Evolutionary conservation across 495 filamentous ascomycete species (phyloP).

Genomic region (Penicillium chermesinum): DNA sequence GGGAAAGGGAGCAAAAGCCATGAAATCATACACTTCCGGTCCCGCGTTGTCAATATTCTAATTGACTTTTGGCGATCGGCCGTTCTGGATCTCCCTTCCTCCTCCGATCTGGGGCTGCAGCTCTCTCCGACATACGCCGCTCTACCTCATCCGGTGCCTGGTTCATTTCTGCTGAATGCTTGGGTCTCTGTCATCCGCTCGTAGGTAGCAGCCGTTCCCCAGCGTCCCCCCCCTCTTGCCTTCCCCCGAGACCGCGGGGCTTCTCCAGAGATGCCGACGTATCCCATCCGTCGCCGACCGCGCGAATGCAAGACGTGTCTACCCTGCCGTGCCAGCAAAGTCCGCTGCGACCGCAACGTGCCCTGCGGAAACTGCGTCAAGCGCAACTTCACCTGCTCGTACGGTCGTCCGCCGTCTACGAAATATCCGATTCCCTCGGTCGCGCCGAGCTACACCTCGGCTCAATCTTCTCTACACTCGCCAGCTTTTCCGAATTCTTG

Average conservation of each 20-base stretch:
- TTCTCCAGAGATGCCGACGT: slow-evolving; percentile 28
- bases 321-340: slow-evolving; percentile 46
- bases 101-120: slow-evolving; percentile 2
- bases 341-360: slow-evolving; percentile 67
- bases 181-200: slow-evolving; percentile 4
- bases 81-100: neutral
- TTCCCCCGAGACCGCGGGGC: slow-evolving; percentile 12
- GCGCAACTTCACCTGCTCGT: slow-evolving; percentile 63
- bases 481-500: slow-evolving; percentile 7
- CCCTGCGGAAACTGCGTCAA: slow-evolving; percentile 72
- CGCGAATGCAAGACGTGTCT: slow-evolving; percentile 47
- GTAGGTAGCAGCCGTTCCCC: slow-evolving; percentile 10
- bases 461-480: slow-evolving; percentile 17
- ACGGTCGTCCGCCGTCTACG: slow-evolving; percentile 55
- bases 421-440: slow-evolving; percentile 12
- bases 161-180: neutral
- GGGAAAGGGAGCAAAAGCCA: too few relatives aligned
- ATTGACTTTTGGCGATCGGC: slow-evolving; percentile 5
- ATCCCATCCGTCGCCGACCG: slow-evolving; percentile 42
- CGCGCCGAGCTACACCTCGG: slow-evolving; percentile 15
- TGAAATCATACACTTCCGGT: slow-evolving; percentile 21
- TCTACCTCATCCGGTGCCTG: neutral
- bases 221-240: slow-evolving; percentile 1
- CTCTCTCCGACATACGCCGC: slow-evolving; percentile 7
- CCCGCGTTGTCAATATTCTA: neutral